These are phyloP conservation scores for Lactifluus subvellereus DNA, from an alignment of 768 basidiomycete genomes.

Conservation along the genomic window DNA sequence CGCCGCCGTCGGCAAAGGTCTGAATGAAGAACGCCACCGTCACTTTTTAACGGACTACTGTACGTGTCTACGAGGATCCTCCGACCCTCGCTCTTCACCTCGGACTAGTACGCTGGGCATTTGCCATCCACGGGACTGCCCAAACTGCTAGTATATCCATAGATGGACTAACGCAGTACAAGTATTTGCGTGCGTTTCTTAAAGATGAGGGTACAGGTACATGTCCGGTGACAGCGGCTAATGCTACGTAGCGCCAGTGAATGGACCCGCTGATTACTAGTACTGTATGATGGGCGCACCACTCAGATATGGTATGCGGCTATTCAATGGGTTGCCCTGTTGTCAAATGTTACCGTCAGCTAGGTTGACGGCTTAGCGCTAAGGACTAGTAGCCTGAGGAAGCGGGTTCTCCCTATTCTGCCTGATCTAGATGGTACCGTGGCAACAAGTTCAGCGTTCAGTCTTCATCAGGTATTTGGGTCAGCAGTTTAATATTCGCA, in stretches of 20 bases:
- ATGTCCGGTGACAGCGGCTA: background rate
- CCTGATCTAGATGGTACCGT: background rate
- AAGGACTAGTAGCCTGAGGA: background rate
- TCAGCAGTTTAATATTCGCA: background rate
- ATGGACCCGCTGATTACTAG: background rate
- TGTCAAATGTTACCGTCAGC: background rate
- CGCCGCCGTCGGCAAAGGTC: slow-evolving; percentile 2
- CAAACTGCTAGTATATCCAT: background rate
- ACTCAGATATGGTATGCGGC: background rate
- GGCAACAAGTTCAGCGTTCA: background rate
- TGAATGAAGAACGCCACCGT: slow-evolving; percentile 3
- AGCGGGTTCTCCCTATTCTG: background rate
- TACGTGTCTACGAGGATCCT: background rate
- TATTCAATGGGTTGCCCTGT: background rate
- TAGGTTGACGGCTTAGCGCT: background rate
- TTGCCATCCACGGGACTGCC: background rate
- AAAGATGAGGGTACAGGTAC: background rate
- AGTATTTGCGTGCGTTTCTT: background rate
- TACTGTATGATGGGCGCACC: background rate
- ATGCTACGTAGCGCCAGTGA: background rate
- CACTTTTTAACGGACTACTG: background rate
- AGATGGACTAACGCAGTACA: background rate
- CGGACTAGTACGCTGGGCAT: background rate
- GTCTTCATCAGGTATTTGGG: background rate
- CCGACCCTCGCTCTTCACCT: background rate